These are phyloP conservation scores for Beauveria scarabaeidicola DNA, from an alignment of 2,329 filamentous ascomycete species.

Conservation along the genomic window DNA sequence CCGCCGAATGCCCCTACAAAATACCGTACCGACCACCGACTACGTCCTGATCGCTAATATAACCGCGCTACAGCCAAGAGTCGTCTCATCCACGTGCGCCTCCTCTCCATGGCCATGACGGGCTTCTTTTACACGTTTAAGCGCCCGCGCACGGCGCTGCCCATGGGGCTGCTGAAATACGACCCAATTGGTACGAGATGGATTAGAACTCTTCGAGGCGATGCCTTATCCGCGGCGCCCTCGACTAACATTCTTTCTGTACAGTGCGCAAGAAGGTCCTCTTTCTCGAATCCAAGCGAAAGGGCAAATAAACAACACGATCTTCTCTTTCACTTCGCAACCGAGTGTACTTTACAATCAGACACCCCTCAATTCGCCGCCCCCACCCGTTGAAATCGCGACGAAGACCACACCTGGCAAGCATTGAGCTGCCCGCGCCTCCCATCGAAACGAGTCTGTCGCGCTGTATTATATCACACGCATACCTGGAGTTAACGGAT, in stretches of 20 bases:
- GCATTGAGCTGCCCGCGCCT: background rate
- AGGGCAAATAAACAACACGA: constrained; percentile 41
- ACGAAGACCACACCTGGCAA: background rate
- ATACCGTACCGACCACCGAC: background rate
- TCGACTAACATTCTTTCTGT: constrained; percentile 8
- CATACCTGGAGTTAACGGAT: constrained; percentile 12
- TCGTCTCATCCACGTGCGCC: constrained; percentile 80
- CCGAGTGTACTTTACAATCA: background rate
- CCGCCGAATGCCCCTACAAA: background rate
- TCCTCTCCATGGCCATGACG: constrained; percentile 97
- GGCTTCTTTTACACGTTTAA: constrained; percentile 92
- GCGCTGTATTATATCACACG: constrained; percentile 10
- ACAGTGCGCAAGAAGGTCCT: constrained; percentile 89
- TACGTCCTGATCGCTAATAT: background rate
- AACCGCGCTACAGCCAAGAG: constrained; percentile 61
- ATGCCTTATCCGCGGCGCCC: background rate
- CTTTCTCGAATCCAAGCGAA: constrained; percentile 88
- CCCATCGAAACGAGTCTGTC: background rate
- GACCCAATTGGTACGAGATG: constrained; percentile 72
- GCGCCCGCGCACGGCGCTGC: constrained; percentile 69
- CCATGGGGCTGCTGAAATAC: constrained; percentile 97
- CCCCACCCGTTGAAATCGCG: background rate
- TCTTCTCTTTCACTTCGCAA: background rate
- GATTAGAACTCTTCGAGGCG: background rate
- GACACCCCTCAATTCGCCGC: background rate